Evolutionary conservation across 2,329 filamentous ascomycete genomes (phyloP), one percentile per base, ranked within the genome.

Genomic region (Microdochium paspali): DNA sequence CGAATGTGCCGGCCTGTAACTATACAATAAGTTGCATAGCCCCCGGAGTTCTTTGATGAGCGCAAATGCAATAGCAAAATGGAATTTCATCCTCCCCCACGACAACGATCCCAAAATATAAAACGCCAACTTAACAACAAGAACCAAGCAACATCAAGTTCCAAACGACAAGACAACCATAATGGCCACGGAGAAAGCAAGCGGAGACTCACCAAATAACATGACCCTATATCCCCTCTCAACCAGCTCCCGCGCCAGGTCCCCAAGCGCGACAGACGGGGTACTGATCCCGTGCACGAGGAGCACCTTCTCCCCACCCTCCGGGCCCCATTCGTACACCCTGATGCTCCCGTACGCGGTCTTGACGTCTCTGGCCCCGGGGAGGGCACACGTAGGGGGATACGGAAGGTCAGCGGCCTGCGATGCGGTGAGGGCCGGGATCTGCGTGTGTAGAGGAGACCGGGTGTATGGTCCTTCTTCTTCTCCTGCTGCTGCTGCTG

Each of bases 281-380:
- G 87, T 93, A 45, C 81, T 86, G 57, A 93, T 90, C 4, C 89
- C 89, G 62, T 91, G 89, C 15, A 94, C 66, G 24, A 94, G 68
- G 13, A 94, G 67, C 1, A 91, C 80, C 58, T 83, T 89, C 24
- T 80, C 74, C 1, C 87, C 87, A 30, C 75, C 67, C 49, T 80
- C 74, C 0, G 86, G 85, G 0, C 89, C 89, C 76, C 84, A 93
- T 69, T 94, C 89, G 60, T 89, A 91, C 3, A 87, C 82, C 43
- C 83, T 71, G 51, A 87, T 77, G 4, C 69, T 78, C 15, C 88
- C 87, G 59, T 87, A 90, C 5, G 82, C 79, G 3, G 80, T 84
- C 12, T 70, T 60, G 15, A 93, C 80, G 60, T 89, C 79, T 49
- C 86, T 75, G 0, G 70, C 78, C 6, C 86, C 84, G 0, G 85